phyloP scores from a whole-genome alignment of 2,329 filamentous ascomycete species.

The Venturia asperata region DNA sequence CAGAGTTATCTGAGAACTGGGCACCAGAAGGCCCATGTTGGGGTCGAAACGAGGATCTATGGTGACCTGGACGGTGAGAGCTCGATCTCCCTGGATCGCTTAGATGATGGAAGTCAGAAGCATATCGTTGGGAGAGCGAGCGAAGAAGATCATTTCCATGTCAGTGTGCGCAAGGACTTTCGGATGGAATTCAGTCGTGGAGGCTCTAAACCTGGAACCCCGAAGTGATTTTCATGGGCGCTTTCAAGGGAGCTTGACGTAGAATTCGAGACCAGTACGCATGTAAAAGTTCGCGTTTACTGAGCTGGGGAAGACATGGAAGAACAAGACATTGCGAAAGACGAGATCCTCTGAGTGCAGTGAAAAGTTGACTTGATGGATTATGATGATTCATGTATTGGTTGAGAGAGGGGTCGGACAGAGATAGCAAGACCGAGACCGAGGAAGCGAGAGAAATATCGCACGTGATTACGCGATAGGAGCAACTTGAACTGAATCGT shows the following conservation, averaged over 20 bases:
- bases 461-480: too few species aligned
- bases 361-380: too few species aligned
- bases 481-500: too few species aligned
- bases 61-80: not conserved
- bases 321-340: too few species aligned
- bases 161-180: not conserved
- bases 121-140: not conserved
- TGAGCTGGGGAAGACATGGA: not conserved
- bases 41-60: not conserved
- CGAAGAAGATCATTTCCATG: not conserved
- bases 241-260: not conserved
- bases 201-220: not conserved
- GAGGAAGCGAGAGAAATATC: too few species aligned
- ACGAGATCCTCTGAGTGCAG: not conserved
- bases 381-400: too few species aligned
- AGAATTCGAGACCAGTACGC: not conserved
- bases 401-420: not conserved
- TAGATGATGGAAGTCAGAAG: not conserved
- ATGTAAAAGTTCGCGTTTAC: not conserved
- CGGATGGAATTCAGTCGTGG: not conserved
- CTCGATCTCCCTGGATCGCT: not conserved
- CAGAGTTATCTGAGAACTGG: not conserved
- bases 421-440: too few species aligned
- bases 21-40: not conserved
- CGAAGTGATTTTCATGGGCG: not conserved